A percentile compares a stretch with the other conserved stretches of the same genome.
These are phyloP conservation scores for Boletellus emodensis DNA, from an alignment of 768 basidiomycete species.

Conservation along the genomic window DNA sequence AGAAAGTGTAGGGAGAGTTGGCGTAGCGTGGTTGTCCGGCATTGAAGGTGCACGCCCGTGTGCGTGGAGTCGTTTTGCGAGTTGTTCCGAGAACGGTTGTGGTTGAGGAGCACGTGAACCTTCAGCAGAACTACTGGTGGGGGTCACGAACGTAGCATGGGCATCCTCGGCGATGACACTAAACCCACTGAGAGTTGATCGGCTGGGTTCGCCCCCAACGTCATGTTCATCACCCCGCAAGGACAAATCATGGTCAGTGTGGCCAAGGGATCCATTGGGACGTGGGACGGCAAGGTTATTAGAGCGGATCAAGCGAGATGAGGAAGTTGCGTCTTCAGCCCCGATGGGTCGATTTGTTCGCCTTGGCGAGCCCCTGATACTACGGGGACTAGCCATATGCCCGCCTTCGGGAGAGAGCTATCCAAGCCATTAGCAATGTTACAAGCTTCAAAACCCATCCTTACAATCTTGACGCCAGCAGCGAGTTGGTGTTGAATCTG, in stretches of 20 bases:
- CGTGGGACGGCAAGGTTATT: conserved; percentile 43
- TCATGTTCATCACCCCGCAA: conserved; percentile 47
- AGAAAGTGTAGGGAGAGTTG: conserved; percentile 33
- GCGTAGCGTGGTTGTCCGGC: conserved; percentile 35
- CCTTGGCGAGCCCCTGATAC: conserved; percentile 65
- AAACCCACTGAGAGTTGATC: conserved; percentile 37
- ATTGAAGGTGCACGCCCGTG: conserved; percentile 43
- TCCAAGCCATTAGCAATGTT: conserved; percentile 12
- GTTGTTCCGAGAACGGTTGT: conserved; percentile 58
- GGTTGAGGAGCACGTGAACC: conserved; percentile 33
- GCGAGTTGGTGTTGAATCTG: conserved; percentile 85
- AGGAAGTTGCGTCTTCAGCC: conserved; percentile 39
- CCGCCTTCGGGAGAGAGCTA: conserved; percentile 63
- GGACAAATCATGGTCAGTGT: conserved; percentile 41
- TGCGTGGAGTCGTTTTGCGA: conserved; percentile 53
- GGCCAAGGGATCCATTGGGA: conserved; percentile 41
- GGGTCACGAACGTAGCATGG: conserved; percentile 52
- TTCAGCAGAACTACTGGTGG: conserved; percentile 39
- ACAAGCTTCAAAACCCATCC: conserved; percentile 20
- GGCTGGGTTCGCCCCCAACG: conserved; percentile 53
- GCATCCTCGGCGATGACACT: conserved; percentile 48
- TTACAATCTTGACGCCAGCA: conserved; percentile 67
- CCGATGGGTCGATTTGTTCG: conserved; percentile 38
- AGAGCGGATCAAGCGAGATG: conserved; percentile 37
- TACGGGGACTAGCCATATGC: conserved; percentile 61